Evolutionary conservation across 495 filamentous ascomycete genomes (phyloP).

Genomic region (Neurospora sp.): DNA sequence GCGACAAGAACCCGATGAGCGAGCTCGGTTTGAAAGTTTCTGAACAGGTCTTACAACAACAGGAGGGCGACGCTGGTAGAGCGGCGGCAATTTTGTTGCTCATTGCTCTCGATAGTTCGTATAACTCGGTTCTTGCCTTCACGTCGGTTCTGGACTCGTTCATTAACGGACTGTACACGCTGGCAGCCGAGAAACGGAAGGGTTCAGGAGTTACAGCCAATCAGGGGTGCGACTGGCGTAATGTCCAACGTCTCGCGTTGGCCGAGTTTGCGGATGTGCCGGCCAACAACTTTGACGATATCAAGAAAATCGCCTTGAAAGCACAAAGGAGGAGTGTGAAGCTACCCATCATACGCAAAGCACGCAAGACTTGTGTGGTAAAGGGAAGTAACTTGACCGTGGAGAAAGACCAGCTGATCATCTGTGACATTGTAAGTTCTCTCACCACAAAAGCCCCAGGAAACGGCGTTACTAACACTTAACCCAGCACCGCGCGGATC

Average conservation of each 20-base stretch:
- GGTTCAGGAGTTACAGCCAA: background rate
- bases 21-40: constrained; percentile 4
- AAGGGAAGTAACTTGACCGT: background rate
- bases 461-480: background rate
- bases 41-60: constrained; percentile 1
- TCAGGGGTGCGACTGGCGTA: background rate
- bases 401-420: constrained; percentile 1
- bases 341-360: constrained; percentile 6
- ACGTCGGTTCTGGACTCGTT: background rate
- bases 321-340: constrained; percentile 3
- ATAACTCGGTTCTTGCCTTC: constrained; percentile 8
- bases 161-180: background rate
- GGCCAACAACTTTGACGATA: background rate
- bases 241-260: constrained; percentile 1
- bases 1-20: constrained; percentile 2
- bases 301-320: background rate
- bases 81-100: constrained; percentile 8
- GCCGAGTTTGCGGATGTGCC: background rate
- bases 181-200: background rate
- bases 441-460: background rate
- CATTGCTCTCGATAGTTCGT: constrained; percentile 8
- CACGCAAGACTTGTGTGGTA: background rate
- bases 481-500: background rate
- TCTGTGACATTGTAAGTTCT: constrained; percentile 8
- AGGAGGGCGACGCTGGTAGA: background rate